phyloP scores from a whole-genome alignment of 1,284 basidiomycete species.

The Lentinula novae-zelandiae region DNA sequence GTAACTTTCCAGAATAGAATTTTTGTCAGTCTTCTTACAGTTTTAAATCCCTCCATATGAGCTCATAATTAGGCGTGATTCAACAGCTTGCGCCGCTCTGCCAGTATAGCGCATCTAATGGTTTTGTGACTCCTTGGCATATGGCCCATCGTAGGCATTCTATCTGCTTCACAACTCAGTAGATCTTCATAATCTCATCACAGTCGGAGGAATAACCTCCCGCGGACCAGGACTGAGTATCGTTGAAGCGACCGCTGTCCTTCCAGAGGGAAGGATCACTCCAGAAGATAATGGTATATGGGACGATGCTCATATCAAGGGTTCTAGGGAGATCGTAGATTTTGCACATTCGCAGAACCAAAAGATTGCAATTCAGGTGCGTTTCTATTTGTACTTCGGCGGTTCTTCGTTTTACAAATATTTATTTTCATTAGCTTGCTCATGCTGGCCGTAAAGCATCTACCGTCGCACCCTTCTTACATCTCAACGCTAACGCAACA shows the following conservation, averaged over 20 bases:
- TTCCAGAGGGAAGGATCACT: constrained; percentile 54
- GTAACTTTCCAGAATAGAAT: constrained; percentile 68
- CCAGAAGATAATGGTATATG: constrained; percentile 65
- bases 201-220: constrained; percentile 45
- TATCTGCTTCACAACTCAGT: not conserved
- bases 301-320: constrained; percentile 69
- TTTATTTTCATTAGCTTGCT: constrained; percentile 44
- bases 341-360: constrained; percentile 72
- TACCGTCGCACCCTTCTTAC: constrained; percentile 57
- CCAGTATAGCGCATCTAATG: constrained; percentile 60
- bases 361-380: constrained; percentile 60
- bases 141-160: constrained; percentile 35
- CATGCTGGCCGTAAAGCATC: constrained; percentile 81
- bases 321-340: constrained; percentile 67
- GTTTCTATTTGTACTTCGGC: not conserved
- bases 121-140: constrained; percentile 42
- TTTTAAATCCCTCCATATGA: not conserved
- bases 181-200: not conserved
- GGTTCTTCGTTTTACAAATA: not conserved
- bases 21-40: constrained; percentile 39
- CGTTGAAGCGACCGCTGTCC: constrained; percentile 59
- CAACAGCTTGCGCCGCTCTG: constrained; percentile 51
- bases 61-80: not conserved
- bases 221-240: constrained; percentile 51
- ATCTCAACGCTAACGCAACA: constrained; percentile 14